Evolutionary conservation across 257 asterid species (phyloP).

Genomic region (Scutellaria galericulata): DNA sequence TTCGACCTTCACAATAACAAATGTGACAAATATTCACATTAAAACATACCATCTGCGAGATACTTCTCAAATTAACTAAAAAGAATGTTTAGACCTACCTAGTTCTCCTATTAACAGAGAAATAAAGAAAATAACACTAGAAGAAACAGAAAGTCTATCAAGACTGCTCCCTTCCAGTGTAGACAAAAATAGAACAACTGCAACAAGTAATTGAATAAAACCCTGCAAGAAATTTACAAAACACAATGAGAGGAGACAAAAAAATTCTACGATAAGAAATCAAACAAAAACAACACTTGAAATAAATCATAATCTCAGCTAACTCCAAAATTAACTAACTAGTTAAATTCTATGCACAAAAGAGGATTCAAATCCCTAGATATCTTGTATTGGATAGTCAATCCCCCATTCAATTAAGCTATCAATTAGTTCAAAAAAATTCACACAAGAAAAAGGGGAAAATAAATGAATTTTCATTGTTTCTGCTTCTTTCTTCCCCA

Average conservation of each 20-base stretch:
- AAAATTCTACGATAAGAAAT: background rate
- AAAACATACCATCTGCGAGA: background rate
- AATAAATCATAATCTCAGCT: too few species aligned
- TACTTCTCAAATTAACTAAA: background rate
- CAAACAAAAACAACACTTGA: background rate
- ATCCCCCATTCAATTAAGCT: background rate
- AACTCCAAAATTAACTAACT: too few species aligned
- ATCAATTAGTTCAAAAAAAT: background rate
- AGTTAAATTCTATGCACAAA: too few species aligned
- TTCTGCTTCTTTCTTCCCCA: background rate
- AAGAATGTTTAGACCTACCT: conserved; percentile 46
- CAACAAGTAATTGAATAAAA: conserved; percentile 53
- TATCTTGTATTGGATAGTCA: background rate
- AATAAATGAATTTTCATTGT: background rate
- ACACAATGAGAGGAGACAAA: background rate
- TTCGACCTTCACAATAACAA: conserved; percentile 63
- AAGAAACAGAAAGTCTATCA: conserved; percentile 48
- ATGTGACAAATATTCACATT: background rate
- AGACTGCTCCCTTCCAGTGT: conserved; percentile 47
- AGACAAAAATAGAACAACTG: conserved; percentile 42
- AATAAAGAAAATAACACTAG: conserved; percentile 49
- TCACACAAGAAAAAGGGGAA: background rate
- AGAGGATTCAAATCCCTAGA: background rate
- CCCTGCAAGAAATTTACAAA: conserved; percentile 54
- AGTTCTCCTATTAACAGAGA: conserved; percentile 76